Conservation (phyloP, 2,329 filamentous ascomycete species). For the Claviceps pazoutovae region DNA sequence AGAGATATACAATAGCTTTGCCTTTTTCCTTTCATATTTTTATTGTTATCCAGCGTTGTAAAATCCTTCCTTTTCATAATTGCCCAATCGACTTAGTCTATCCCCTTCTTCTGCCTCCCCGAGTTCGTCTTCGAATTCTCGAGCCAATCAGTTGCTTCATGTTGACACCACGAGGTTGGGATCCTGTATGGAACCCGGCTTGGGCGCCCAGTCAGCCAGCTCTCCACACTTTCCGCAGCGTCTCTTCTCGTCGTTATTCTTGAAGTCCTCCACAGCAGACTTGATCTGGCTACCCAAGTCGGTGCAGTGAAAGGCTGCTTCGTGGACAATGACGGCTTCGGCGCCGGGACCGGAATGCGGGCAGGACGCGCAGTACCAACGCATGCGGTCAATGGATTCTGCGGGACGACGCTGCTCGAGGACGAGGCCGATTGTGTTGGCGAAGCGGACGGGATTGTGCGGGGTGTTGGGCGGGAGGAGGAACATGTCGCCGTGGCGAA, state of each 20-base stretch:
- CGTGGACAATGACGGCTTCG: constrained; percentile 53
- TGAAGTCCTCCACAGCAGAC: constrained; percentile 72
- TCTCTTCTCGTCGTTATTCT: constrained; percentile 49
- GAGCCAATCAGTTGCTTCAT: background rate
- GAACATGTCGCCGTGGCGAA: constrained; percentile 89
- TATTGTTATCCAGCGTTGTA: too few species aligned
- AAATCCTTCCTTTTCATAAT: too few species aligned
- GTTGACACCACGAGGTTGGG: constrained; percentile 32
- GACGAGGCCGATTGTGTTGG: constrained; percentile 85
- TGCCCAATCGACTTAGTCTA: too few species aligned
- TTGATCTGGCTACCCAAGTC: constrained; percentile 93
- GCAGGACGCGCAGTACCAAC: constrained; percentile 79
- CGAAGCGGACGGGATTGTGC: constrained; percentile 89
- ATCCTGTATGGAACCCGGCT: constrained; percentile 42
- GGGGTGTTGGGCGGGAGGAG: constrained; percentile 87
- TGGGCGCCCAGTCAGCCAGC: constrained; percentile 58
- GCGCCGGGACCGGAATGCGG: constrained; percentile 11
- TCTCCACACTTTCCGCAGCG: constrained; percentile 65
- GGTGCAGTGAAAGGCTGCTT: constrained; percentile 75
- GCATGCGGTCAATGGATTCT: constrained; percentile 59
- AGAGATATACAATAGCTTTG: too few species aligned
- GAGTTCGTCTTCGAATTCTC: too few species aligned
- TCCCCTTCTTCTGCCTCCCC: too few species aligned
- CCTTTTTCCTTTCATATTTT: too few species aligned
- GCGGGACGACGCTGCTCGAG: constrained; percentile 70